Base-by-base conservation (phyloP, 768 basidiomycete species). In the Hericium alpestre region DNA sequence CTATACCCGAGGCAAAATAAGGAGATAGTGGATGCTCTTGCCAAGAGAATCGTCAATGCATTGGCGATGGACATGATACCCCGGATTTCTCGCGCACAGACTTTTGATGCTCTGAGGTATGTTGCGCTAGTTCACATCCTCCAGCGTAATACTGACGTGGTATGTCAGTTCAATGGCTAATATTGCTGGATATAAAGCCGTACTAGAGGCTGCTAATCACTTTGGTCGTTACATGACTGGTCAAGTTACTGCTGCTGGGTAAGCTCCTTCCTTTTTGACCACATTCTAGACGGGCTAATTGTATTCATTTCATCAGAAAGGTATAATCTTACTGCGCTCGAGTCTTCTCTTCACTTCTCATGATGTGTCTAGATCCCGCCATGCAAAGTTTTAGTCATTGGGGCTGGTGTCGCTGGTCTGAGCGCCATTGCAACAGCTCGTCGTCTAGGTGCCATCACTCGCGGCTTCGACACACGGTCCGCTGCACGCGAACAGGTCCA, bases 61-160 rank as follows among this genome's bases (percentile, higher is more conserved):
- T 88, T 93, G 65, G 90, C 86, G 67, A 93, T 93, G 91, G 91
- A 93, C 66, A 81, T 86, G 80, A 90, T 93, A 74, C 91, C 91
- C 63, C 81, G 91, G 57, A 92, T 93, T 63, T 92, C 89, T 59
- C 81, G 91, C 54, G 91, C 91, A 48, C 91, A 93, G 69, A 87
- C 87, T 20, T 93, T 92, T 61, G 91, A 93, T 70, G 91, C 86
- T 39, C 72, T 93, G 63, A 91, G 88, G 89, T 87, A 55, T 61
- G 69, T 56, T 38, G 41, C 9, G 6, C 13, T 54, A 43, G 18
- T 38, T 32, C 15, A 40, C 27, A 22, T 32, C 37, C 13, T 25
- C 13, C 3, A 16, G 12, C 13, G n/a, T 3, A 18, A 46, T 16
- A 55, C 6, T 56, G 25, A 48, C 16, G n/a, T 18, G 15, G 10